These are phyloP conservation scores for Rhodotorula graminis DNA, from an alignment of 768 basidiomycete species.

Conservation along the genomic window DNA sequence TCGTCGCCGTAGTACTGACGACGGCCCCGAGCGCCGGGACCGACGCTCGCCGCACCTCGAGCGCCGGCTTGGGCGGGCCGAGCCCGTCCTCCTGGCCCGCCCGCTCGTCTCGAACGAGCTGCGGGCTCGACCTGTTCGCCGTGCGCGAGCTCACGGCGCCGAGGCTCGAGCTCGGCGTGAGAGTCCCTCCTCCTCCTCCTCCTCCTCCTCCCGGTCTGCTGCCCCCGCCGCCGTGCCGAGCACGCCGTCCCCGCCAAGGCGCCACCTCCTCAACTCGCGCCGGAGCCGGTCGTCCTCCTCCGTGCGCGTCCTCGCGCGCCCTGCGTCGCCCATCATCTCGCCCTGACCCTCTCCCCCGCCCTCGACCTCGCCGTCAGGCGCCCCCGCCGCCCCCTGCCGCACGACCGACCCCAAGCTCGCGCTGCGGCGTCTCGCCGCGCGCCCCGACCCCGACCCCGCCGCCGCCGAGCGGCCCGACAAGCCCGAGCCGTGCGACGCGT, in stretches of 20 bases:
- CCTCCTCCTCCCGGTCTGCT: too few relatives aligned
- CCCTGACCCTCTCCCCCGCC: not conserved
- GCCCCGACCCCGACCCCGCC: not conserved
- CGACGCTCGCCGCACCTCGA: not conserved
- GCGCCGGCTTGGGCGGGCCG: not conserved
- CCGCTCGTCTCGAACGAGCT: not conserved
- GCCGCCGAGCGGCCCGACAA: too few relatives aligned
- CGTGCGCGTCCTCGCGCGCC: not conserved
- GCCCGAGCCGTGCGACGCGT: too few relatives aligned
- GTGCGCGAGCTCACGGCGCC: not conserved
- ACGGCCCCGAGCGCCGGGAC: not conserved
- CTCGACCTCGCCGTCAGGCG: not conserved
- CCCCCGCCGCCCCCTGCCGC: not conserved
- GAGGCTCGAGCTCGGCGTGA: not conserved
- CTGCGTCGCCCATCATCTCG: too few relatives aligned
- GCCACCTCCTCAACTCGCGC: constrained; percentile 28
- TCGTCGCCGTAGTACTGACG: not conserved
- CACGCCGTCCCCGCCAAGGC: constrained; percentile 33
- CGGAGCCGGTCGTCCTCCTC: constrained; percentile 25
- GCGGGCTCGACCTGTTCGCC: not conserved
- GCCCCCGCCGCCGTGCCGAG: not conserved
- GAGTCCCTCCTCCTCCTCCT: too few relatives aligned
- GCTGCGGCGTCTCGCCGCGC: constrained; percentile 3
- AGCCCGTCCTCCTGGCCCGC: not conserved
- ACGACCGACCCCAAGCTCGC: not conserved